Percentiles rank a stretch among this genome's conserved stretches.
These are phyloP conservation scores for Magnaporthiopsis incrustans DNA, from an alignment of 2,329 filamentous ascomycete species.

Conservation along the genomic window DNA sequence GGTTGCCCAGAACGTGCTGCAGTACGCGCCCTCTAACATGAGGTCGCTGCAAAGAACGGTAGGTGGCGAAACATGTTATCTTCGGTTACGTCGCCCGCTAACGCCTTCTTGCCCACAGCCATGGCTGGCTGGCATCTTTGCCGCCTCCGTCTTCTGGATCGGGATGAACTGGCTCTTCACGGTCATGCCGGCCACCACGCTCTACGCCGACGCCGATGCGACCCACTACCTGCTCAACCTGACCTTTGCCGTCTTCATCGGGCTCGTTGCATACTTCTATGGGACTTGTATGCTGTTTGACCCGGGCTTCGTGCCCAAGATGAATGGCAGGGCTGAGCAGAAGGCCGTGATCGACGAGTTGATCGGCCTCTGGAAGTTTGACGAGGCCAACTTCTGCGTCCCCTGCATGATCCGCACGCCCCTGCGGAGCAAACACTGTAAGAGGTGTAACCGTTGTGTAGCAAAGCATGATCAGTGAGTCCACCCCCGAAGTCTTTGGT, in stretches of 20 bases:
- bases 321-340: slow-evolving; percentile 81
- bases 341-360: slow-evolving; percentile 84
- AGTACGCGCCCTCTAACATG: slow-evolving; percentile 82
- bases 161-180: slow-evolving; percentile 67
- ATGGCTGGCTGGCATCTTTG: slow-evolving; percentile 90
- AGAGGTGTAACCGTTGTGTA: slow-evolving; percentile 82
- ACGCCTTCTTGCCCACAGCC: slow-evolving; percentile 32
- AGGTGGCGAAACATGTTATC: slow-evolving; percentile 19
- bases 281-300: slow-evolving; percentile 77
- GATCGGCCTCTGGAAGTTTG: slow-evolving; percentile 77
- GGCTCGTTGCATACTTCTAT: slow-evolving; percentile 78
- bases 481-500: not conserved
- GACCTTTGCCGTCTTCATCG: slow-evolving; percentile 57
- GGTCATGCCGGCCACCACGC: slow-evolving; percentile 48
- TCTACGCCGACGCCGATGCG: slow-evolving; percentile 39
- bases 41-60: slow-evolving; percentile 76
- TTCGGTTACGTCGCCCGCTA: too few species aligned
- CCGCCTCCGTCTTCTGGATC: slow-evolving; percentile 74
- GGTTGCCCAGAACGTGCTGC: slow-evolving; percentile 67
- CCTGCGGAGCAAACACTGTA: slow-evolving; percentile 91
- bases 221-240: slow-evolving; percentile 69
- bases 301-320: slow-evolving; percentile 87
- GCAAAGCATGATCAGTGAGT: slow-evolving; percentile 90
- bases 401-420: slow-evolving; percentile 92
- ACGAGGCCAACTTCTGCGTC: slow-evolving; percentile 90